phyloP scores from a whole-genome alignment of 169 alveolate genomes.

The Eimeria necatrix region DNA sequence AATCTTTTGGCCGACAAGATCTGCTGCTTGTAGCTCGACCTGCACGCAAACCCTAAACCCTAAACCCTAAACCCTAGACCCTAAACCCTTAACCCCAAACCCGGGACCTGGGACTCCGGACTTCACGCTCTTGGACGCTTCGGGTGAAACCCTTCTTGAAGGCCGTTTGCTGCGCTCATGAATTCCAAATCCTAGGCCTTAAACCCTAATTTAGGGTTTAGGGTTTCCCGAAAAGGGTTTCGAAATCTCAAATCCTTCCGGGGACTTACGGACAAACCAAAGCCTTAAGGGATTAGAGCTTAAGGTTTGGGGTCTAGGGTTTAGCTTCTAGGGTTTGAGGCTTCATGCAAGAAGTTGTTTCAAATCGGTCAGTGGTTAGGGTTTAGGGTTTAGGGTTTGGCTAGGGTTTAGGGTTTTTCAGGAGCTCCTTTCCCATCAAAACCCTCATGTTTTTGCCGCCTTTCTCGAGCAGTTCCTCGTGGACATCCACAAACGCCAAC shows the following conservation, averaged over 20 bases:
- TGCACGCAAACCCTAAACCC: no score
- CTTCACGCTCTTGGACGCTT: not conserved
- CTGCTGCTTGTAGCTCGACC: slow-evolving; percentile 66
- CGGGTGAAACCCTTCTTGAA: not conserved
- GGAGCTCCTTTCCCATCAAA: slow-evolving; percentile 85
- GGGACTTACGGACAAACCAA: no score
- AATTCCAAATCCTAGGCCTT: not conserved
- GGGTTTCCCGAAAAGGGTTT: not conserved
- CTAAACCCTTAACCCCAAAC: not conserved
- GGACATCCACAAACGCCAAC: slow-evolving; percentile 91
- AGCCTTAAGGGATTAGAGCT: no score
- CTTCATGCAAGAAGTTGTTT: not conserved
- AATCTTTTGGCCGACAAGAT: slow-evolving; percentile 61
- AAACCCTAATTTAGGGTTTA: not conserved
- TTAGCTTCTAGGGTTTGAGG: not conserved
- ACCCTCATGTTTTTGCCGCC: slow-evolving; percentile 88
- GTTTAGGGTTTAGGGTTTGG: not conserved
- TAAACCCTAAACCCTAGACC: not conserved
- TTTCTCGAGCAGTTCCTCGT: slow-evolving; percentile 88
- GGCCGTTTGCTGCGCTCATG: no score
- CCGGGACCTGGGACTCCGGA: not conserved
- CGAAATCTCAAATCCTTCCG: no score
- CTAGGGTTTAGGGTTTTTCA: no score
- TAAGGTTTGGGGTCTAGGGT: no score
- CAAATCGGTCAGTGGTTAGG: no score